Evolutionary conservation across 148 eudicot genomes (phyloP).

Genomic region (Polygonum maritimum): DNA sequence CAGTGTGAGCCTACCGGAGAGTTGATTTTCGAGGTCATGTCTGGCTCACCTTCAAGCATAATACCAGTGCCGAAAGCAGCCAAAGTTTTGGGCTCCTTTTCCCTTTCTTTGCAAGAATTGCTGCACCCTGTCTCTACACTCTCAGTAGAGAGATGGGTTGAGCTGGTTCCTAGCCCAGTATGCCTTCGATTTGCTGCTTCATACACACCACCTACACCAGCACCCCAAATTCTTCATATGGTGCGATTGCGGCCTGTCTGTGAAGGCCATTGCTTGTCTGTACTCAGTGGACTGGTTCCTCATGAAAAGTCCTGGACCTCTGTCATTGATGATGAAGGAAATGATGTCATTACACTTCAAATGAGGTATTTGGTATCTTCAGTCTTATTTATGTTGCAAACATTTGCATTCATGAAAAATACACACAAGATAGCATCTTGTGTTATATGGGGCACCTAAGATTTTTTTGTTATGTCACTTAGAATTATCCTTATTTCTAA

Average conservation of each 20-base stretch:
- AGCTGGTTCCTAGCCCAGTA: slow-evolving; percentile 50
- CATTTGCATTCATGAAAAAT: not conserved
- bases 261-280: slow-evolving; percentile 46
- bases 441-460: not conserved
- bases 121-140: slow-evolving; percentile 41
- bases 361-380: slow-evolving; percentile 47
- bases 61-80: slow-evolving; percentile 33
- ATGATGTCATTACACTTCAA: slow-evolving; percentile 59
- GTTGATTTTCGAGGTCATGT: slow-evolving; percentile 50
- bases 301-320: slow-evolving; percentile 41
- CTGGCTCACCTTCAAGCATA: slow-evolving; percentile 31
- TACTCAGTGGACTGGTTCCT: slow-evolving; percentile 41
- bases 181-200: slow-evolving; percentile 62
- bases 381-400: not conserved
- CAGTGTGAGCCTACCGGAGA: slow-evolving; percentile 73
- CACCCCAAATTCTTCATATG: slow-evolving; percentile 50
- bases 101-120: slow-evolving; percentile 52
- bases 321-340: slow-evolving; percentile 55
- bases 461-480: not conserved
- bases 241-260: slow-evolving; percentile 31
- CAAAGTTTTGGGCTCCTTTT: slow-evolving; percentile 51
- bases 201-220: slow-evolving; percentile 53
- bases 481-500: not conserved
- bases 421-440: not conserved
- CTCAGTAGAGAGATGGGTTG: slow-evolving; percentile 69